Evolutionary conservation across 2,329 filamentous ascomycete species (phyloP), one percentile per base, ranked within the genome.

Genomic region (Trichoderma cornu-damae): DNA sequence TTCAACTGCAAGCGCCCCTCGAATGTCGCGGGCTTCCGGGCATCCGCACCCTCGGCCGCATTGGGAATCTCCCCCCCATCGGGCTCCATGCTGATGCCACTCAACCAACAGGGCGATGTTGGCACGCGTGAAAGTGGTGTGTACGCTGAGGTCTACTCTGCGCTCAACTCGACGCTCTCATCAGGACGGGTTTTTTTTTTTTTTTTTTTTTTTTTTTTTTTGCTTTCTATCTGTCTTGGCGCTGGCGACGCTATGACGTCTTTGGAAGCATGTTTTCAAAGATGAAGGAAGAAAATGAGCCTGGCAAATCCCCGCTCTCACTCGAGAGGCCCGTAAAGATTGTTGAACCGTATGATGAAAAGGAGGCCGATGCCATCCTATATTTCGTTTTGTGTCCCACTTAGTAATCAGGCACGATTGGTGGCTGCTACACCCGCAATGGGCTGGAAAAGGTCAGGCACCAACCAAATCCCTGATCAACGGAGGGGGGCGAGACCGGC

Each of bases 1-100:
- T 73, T 67, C 26, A 79, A 69, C 30, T 75, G 67, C 16, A 80
- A 70, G 11, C 70, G 74, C 22, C 77, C 77, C 47, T 69, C 65
- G 58, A 79, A 79, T 6, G 72, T 75, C 12, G 75, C 67, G 8
- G 65, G 63, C 46, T 62, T 61, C 7, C 57, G 54, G 32, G 46
- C n/a, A 9, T n/a, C 50, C 2, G 14, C 48, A 18, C 32, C 22
- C 5, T 40, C 42, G 32, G 24, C 20, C 28, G 34, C 11, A 38
- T 14, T 18, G 28, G 48, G 14, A 26, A 43, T 22, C 22, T 40
- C 51, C 8, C 16, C 35, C 22, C 18, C 18, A n/a, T n/a, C n/a
- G 14, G 43, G 16, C n/a, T 47, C 56, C 49, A 58, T 48, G 32
- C n/a, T 18, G 32, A 30, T 18, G 16, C 24, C 43, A 34, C 18